Percentiles rank a stretch among this genome's conserved stretches.
phyloP scores from a whole-genome alignment of 225 moss, liverwort and hornwort genomes.

The Physcomitrellopsis africana region DNA sequence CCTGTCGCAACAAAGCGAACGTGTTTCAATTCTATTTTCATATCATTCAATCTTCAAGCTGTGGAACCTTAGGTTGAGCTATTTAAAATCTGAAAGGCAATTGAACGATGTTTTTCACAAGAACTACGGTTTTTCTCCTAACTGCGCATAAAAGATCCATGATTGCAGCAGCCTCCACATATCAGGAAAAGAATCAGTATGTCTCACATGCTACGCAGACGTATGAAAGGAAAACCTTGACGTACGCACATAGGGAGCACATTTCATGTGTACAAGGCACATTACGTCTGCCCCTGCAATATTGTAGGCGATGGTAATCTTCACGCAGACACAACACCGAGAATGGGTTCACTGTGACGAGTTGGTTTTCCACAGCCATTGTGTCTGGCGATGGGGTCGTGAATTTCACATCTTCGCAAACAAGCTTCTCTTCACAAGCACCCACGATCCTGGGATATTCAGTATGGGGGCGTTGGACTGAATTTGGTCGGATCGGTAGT shows the following conservation, averaged over 20 bases:
- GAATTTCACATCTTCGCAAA: too few relatives aligned
- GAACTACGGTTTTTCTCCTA: not conserved
- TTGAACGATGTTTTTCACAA: not conserved
- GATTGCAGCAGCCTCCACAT: conserved; percentile 1
- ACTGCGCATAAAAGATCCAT: not conserved
- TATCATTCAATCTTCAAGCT: conserved; percentile 22
- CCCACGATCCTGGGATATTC: too few relatives aligned
- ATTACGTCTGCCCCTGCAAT: too few relatives aligned
- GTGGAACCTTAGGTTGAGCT: conserved; percentile 24
- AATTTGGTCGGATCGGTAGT: too few relatives aligned
- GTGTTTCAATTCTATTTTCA: conserved; percentile 24
- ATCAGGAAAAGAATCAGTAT: not conserved
- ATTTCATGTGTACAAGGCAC: too few relatives aligned
- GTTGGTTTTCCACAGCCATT: too few relatives aligned
- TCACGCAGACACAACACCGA: too few relatives aligned
- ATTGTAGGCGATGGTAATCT: conserved; percentile 29
- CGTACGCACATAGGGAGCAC: too few relatives aligned
- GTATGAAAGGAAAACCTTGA: conserved; percentile 19
- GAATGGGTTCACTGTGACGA: conserved; percentile 34
- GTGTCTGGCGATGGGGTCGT: too few relatives aligned
- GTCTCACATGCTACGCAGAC: conserved; percentile 7
- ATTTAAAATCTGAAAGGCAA: conserved; percentile 19
- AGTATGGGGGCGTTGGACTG: too few relatives aligned
- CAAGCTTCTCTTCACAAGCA: too few relatives aligned
- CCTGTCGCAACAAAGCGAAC: conserved; percentile 18